Percentiles rank a stretch among this genome's conserved stretches.
Evolutionary conservation across 805 yeast genomes (phyloP).

Genomic region (Barnettozyma sucrosica): DNA sequence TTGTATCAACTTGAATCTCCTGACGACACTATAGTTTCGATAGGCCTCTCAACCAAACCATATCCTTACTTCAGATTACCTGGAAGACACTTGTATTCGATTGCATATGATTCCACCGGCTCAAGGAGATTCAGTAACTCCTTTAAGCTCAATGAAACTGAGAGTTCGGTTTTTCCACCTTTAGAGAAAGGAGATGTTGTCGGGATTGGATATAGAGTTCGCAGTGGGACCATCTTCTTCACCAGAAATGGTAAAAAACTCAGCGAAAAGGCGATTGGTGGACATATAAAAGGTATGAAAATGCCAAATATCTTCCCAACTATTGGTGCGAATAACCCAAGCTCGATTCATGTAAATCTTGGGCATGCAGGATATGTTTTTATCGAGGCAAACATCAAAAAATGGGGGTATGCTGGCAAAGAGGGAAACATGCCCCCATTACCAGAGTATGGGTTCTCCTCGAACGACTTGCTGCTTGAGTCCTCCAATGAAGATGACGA

Average conservation of each 20-base stretch:
- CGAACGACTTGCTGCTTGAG: slow-evolving; percentile 71
- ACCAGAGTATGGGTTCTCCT: slow-evolving; percentile 81
- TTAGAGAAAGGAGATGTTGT: slow-evolving; percentile 82
- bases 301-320: slow-evolving; percentile 76
- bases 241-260: slow-evolving; percentile 92
- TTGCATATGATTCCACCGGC: slow-evolving; percentile 86
- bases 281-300: slow-evolving; percentile 69
- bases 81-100: slow-evolving; percentile 80
- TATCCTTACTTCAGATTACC: slow-evolving; percentile 93
- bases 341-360: slow-evolving; percentile 79
- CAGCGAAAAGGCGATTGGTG: slow-evolving; percentile 74
- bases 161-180: slow-evolving; percentile 51
- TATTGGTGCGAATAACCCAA: slow-evolving; percentile 77
- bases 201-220: slow-evolving; percentile 83
- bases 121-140: slow-evolving; percentile 76
- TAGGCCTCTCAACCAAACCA: slow-evolving; percentile 82
- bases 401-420: slow-evolving; percentile 80
- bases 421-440: slow-evolving; percentile 88
- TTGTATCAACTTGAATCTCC: slow-evolving; percentile 64
- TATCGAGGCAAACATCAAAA: slow-evolving; percentile 79
- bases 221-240: slow-evolving; percentile 83
- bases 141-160: slow-evolving; percentile 39
- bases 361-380: slow-evolving; percentile 82
- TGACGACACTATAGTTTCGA: slow-evolving; percentile 44
- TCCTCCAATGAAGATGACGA: slow-evolving; percentile 34